Evolutionary conservation across 495 filamentous ascomycete species (phyloP).

Genomic region (Schizothecium vesticola): DNA sequence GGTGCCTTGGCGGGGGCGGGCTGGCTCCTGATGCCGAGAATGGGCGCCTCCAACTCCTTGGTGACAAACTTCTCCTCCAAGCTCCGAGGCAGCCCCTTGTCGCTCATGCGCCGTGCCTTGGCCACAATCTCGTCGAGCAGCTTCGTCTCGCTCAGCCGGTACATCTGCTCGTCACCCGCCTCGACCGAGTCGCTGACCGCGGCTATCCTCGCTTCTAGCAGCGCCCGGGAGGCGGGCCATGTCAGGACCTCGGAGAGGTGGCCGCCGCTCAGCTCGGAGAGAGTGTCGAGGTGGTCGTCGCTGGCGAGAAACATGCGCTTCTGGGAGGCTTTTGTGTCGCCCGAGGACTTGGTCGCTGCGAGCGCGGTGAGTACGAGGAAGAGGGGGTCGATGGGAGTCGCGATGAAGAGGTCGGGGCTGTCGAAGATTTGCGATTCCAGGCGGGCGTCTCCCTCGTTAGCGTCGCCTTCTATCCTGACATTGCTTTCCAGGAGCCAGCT

Average conservation of each 20-base stretch:
- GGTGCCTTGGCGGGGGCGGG: constrained; percentile 29
- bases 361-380: constrained; percentile 78
- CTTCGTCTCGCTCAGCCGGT: constrained; percentile 65
- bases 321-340: constrained; percentile 10
- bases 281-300: constrained; percentile 73
- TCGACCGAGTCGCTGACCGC: constrained; percentile 73
- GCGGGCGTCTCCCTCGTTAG: background rate
- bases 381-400: constrained; percentile 76
- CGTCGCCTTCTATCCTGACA: constrained; percentile 3
- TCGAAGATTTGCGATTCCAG: constrained; percentile 40
- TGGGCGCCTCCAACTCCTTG: constrained; percentile 67
- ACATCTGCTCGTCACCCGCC: constrained; percentile 76
- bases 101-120: constrained; percentile 68
- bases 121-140: constrained; percentile 58
- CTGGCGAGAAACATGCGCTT: constrained; percentile 67
- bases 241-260: constrained; percentile 55
- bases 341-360: constrained; percentile 29
- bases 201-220: constrained; percentile 45
- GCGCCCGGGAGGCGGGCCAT: constrained; percentile 35
- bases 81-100: constrained; percentile 62
- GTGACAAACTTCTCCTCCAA: constrained; percentile 82
- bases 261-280: constrained; percentile 44
- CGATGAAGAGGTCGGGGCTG: constrained; percentile 66
- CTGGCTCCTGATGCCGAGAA: constrained; percentile 54
- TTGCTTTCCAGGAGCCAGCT: constrained; percentile 60